Percentiles rank a stretch among this genome's conserved stretches.
Evolutionary conservation across 2,329 filamentous ascomycete genomes (phyloP).

Genomic region (Pseudogymnoascus sp.): DNA sequence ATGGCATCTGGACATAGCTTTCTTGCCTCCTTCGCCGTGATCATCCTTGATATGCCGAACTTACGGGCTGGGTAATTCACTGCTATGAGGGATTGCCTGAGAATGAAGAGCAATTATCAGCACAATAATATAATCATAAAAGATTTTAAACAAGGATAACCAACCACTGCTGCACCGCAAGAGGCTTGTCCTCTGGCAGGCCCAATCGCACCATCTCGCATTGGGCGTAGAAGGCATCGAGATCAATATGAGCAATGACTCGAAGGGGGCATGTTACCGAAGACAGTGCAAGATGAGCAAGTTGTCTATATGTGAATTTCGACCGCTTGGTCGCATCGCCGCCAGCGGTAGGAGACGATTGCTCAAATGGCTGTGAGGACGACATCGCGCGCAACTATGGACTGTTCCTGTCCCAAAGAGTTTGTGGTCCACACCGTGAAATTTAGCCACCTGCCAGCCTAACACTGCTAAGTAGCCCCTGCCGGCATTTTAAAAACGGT

Average conservation of each 20-base stretch:
- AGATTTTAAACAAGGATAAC: constrained; percentile 14
- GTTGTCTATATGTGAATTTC: constrained; percentile 76
- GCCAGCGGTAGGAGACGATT: constrained; percentile 39
- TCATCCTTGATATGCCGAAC: constrained; percentile 73
- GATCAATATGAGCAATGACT: constrained; percentile 84
- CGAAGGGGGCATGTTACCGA: constrained; percentile 70
- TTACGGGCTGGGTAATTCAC: constrained; percentile 89
- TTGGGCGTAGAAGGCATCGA: constrained; percentile 97
- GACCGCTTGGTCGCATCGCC: constrained; percentile 38
- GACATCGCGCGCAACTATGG: constrained; percentile 30
- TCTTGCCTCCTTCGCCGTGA: constrained; percentile 72
- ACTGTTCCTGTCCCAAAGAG: background rate
- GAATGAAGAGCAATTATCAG: background rate
- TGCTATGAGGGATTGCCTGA: constrained; percentile 82
- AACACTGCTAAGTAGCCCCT: background rate
- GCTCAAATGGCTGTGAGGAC: constrained; percentile 40
- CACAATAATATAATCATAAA: background rate
- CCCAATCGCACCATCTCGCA: constrained; percentile 87
- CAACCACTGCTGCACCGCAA: constrained; percentile 91
- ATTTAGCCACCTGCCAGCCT: background rate
- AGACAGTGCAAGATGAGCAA: constrained; percentile 67
- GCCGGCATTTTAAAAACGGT: background rate
- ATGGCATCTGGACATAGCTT: constrained; percentile 81
- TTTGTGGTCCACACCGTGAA: background rate
- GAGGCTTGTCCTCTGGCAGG: constrained; percentile 65